A percentile compares a stretch with the other conserved stretches of the same genome.
Evolutionary conservation across 2,329 filamentous ascomycete genomes (phyloP).

Genomic region (Penicillium sp.): DNA sequence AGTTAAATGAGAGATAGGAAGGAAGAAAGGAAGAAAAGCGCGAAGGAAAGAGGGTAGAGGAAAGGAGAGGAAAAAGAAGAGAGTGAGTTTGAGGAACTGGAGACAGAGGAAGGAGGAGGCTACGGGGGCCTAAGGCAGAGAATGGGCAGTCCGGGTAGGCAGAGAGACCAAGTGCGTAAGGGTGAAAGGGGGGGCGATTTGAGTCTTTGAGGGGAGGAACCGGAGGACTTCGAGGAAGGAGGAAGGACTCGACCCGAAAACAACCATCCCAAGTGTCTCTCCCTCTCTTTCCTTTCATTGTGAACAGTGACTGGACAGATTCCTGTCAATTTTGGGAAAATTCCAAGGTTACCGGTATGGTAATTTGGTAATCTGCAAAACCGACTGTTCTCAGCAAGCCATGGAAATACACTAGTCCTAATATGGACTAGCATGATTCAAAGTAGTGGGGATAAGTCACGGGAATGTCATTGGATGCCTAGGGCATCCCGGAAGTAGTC

Average conservation of each 20-base stretch:
- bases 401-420: neutral
- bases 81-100: slow-evolving; percentile 22
- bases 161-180: slow-evolving; percentile 7
- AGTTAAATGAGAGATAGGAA: slow-evolving; percentile 14
- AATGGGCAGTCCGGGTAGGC: slow-evolving; percentile 20
- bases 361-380: slow-evolving; percentile 5
- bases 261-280: neutral
- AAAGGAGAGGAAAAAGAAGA: slow-evolving; percentile 26
- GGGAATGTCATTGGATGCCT: slow-evolving; percentile 8
- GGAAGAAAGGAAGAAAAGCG: slow-evolving; percentile 14
- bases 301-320: neutral
- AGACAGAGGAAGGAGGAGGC: slow-evolving; percentile 23
- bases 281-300: neutral
- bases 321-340: neutral
- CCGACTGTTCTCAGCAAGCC: slow-evolving; percentile 4
- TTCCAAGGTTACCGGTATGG: slow-evolving; percentile 4
- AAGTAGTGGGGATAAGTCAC: slow-evolving; percentile 1
- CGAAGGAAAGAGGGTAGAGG: slow-evolving; percentile 19
- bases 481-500: neutral
- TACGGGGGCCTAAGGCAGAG: slow-evolving; percentile 27
- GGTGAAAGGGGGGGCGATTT: slow-evolving; percentile 12
- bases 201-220: slow-evolving; percentile 3
- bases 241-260: slow-evolving; percentile 11
- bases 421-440: neutral
- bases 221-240: neutral